Evolutionary conservation across 129 eudicot genomes (phyloP), one percentile per base, ranked within the genome.

Genomic region (Scalesia atractyloides): DNA sequence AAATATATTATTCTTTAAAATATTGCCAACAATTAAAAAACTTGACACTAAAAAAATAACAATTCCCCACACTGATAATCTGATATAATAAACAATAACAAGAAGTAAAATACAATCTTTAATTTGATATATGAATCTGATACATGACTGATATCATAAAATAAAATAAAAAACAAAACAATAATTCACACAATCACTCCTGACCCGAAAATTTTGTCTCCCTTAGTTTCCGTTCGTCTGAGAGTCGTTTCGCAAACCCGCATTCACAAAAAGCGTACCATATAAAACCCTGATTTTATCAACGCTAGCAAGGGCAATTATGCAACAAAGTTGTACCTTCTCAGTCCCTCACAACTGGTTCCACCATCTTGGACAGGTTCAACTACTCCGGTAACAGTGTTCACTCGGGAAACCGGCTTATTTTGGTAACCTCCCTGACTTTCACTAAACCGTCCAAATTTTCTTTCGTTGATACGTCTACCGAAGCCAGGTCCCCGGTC

Each of bases 241-340:
- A 81, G 9, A 87, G 89, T 61, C 69, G 60, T 70, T 76, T 73
- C 0, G 92, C 92, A 61, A 81, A 64, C 74, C 92, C 84, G 67
- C 50, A 76, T 61, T 13, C 18, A 44, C 4, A 50, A 33, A 17
- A 65, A 10, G 14, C 53, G 18, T 36, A 64, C n/a, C 46, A 4
- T 57, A 56, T 19, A 10, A 8, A 53, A 18, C 4, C 26, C 17
- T 0, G 17, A 50, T 50, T 50, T 50, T 33, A 36, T 2, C 39
- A 36, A 36, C 5, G 3, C 5, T 36, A 36, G 39, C 39, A 36
- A 36, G 39, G 4, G 39, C 3, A 36, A 36, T 36, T n/a, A n/a
- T 36, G 39, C 1, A 36, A 36, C 39, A 2, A 36, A 7, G 39
- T 36, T 24, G 48, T 65, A 78, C 79, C 79, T 78, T 30, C 12